Evolutionary conservation across 768 basidiomycete species (phyloP).

Genomic region (Suillus spraguei): DNA sequence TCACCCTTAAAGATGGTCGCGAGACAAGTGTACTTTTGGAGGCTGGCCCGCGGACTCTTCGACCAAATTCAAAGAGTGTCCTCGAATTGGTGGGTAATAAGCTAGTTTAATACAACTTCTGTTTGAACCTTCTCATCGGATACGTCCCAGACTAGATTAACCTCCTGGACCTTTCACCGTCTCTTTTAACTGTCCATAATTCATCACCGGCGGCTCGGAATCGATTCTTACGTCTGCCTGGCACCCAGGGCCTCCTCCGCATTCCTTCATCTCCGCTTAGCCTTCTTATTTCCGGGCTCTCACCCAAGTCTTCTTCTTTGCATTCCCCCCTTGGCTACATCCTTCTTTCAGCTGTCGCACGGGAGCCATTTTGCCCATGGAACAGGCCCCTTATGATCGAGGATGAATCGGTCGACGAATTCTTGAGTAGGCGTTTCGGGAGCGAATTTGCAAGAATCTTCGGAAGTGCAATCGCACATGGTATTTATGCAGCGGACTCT

Average conservation of each 20-base stretch:
- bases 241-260: constrained; percentile 50
- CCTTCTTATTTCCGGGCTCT: constrained; percentile 36
- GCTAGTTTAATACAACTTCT: neutral
- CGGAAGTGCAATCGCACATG: constrained; percentile 84
- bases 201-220: constrained; percentile 73
- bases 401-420: constrained; percentile 84
- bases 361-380: constrained; percentile 56
- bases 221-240: constrained; percentile 69
- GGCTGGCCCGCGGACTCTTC: constrained; percentile 82
- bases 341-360: constrained; percentile 56
- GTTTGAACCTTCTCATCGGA: constrained; percentile 14
- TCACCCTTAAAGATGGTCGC: constrained; percentile 35
- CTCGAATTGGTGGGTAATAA: constrained; percentile 68
- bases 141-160: constrained; percentile 59
- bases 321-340: constrained; percentile 39
- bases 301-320: constrained; percentile 33
- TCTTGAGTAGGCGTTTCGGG: constrained; percentile 77
- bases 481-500: constrained; percentile 91
- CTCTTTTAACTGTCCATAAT: constrained; percentile 67
- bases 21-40: constrained; percentile 65
- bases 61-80: constrained; percentile 73
- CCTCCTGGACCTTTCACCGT: constrained; percentile 61
- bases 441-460: constrained; percentile 69
- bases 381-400: constrained; percentile 42
- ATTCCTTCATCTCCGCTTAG: constrained; percentile 47